Base-by-base conservation (phyloP, 257 asterid genomes). In the Solanum okadae region DNA sequence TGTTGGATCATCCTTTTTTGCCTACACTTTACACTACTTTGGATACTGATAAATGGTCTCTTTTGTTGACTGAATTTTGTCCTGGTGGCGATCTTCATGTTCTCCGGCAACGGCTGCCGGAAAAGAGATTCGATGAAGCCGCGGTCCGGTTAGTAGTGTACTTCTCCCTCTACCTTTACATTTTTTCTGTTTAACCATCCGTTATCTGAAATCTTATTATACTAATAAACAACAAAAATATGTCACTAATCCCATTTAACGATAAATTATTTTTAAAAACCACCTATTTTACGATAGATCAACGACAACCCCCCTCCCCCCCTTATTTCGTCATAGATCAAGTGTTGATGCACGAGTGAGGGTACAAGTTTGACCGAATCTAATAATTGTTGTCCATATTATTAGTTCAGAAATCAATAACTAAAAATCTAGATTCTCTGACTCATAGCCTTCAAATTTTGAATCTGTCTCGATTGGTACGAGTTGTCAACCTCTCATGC, bases 21-120 rank as follows among this genome's bases (percentile, higher is more conserved):
- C 98, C 98, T 71, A 91, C 92, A 13, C 95, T 96, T n/a, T 92
- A 93, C 76, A 92, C 96, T 0, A 90, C 93, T 13, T 86, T 96
- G 91, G 96, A 95, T 23, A 90, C 92, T 59, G 90, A 92, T 27
- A 92, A 87, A 88, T 96, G 97, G 98, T 92, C 94, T 1, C 94
- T 98, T 86, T 91, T 95, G 92, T 87, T 95, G 88, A 95, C 98
- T 2, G 95, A 95, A 88, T 96, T 91, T 88, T 96, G 98, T 75
- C 96, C 95, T 59, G 98, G 98, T 15, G 98, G 98, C 9, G 96
- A 95, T 89, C 98, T 95, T 20, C 98, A 96, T 49, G 68, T 96
- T 77, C 96, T 94, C 90, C 94, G 98, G 61, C 98, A 95, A 91
- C 91, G 91, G 34, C 96, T 92, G 35, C 98, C 95, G 33, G 94